Base-by-base conservation (phyloP, 176 grass and related monocot genomes). In the Hsuehochloa calcarea region DNA sequence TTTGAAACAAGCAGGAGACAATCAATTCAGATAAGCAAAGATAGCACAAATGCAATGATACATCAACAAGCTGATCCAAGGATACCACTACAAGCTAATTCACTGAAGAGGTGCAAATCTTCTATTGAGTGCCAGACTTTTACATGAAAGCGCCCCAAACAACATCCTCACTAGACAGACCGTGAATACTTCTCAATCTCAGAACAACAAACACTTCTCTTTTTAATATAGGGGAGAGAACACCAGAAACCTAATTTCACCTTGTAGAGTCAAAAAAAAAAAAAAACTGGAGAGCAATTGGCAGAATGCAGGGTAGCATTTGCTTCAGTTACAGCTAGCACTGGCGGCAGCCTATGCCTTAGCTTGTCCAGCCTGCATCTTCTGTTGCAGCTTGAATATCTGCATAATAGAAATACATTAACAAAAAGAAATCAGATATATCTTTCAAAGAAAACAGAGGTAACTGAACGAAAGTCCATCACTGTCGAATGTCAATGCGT, bases 301-400 rank as follows among this genome's bases (percentile, higher is more conserved):
- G n/a, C 46, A 13, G 25, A 66, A 59, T 74, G 59, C 59, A 35
- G 66, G 26, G 70, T 39, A 20, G 19, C 20, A 59, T 63, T 70
- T 56, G 12, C n/a, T 52, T 56, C 47, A 54, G 46, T 40, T 72
- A 49, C 56, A 66, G 59, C 6, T 16, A 65, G n/a, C 17, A n/a
- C 40, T 5, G 22, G 55, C n/a, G n/a, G n/a, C 72, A 41, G 70
- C 5, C 72, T 95, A 93, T 22, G 83, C 75, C 82, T 93, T 98
- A 45, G 91, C 23, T 72, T 95, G 93, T 68, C 91, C 85, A 79
- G 80, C 76, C 76, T 98, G 96, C 78, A 98, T 92, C 85, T 90
- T 98, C 63, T 98, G 96, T 84, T 98, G 96, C 84, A 95, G 87
- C 82, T 90, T 93, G 70, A 98, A 82, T 74, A 95, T 91, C 96